phyloP scores from a whole-genome alignment of 176 grass and related monocot genomes.

The Aegilops umbellulata region DNA sequence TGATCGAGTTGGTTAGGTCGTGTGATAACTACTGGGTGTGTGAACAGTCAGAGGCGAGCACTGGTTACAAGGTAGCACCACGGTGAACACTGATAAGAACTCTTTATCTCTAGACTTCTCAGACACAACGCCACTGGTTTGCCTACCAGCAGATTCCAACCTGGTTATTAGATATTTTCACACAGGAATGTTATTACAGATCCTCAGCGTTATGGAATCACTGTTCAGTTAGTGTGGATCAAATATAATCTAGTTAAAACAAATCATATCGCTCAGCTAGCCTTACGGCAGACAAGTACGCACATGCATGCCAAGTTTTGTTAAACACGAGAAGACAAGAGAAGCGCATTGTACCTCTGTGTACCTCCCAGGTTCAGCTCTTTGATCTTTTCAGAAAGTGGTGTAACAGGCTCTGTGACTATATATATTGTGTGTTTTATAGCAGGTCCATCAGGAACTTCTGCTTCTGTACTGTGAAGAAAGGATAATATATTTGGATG shows the following conservation, averaged over 20 bases:
- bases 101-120: not conserved
- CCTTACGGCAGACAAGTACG: not conserved
- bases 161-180: not conserved
- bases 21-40: not conserved
- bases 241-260: not conserved
- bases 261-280: not conserved
- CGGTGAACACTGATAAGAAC: not conserved
- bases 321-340: slow-evolving; percentile 29
- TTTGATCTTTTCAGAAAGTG: slow-evolving; percentile 89
- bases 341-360: slow-evolving; percentile 66
- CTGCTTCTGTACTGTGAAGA: slow-evolving; percentile 93
- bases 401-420: slow-evolving; percentile 94
- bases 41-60: not conserved
- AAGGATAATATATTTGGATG: slow-evolving; percentile 99
- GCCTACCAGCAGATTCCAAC: not conserved
- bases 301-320: not conserved
- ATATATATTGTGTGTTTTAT: slow-evolving; percentile 89
- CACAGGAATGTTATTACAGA: not conserved
- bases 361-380: slow-evolving; percentile 87
- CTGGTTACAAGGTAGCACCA: not conserved
- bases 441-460: slow-evolving; percentile 74
- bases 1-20: not conserved
- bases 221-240: not conserved
- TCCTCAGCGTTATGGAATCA: not conserved
- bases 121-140: not conserved